Percentiles rank a stretch among this genome's conserved stretches.
Evolutionary conservation across 208 protist genomes (phyloP).

Genomic region (Naegleria fowleri): DNA sequence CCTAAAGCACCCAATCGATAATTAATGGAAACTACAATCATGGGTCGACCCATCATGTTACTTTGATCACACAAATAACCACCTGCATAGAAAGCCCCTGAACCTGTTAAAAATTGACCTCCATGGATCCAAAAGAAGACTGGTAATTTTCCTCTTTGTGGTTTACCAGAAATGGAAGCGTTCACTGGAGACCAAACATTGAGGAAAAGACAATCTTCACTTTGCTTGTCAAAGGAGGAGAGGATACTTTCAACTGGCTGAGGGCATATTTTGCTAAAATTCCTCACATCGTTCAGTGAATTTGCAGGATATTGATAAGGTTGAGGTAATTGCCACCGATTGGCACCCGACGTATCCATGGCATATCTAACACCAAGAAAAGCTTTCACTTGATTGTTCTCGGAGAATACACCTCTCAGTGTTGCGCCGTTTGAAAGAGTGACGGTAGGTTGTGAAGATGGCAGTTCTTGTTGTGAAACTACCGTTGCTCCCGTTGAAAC

Average conservation of each 20-base stretch:
- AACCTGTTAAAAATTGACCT: neutral
- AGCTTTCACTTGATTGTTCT: no score
- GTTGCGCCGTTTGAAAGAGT: no score
- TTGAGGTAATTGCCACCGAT: neutral
- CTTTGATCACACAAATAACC: neutral
- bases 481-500: no score
- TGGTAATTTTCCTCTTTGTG: neutral
- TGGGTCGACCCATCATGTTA: neutral
- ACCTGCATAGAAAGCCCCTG: neutral
- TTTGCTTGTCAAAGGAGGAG: neutral
- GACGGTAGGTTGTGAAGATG: no score
- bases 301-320: neutral
- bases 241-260: neutral
- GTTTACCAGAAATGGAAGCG: neutral
- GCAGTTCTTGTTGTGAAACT: no score
- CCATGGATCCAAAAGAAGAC: neutral
- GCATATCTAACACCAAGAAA: neutral
- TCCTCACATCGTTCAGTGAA: neutral
- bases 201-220: neutral
- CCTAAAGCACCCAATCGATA: conserved; percentile 55
- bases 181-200: neutral
- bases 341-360: neutral
- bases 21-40: conserved; percentile 55
- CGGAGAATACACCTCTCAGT: no score
- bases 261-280: neutral